Evolutionary conservation across 179 eudicot species (phyloP), one percentile per base, ranked within the genome.

Genomic region (Spinacia oleracea): DNA sequence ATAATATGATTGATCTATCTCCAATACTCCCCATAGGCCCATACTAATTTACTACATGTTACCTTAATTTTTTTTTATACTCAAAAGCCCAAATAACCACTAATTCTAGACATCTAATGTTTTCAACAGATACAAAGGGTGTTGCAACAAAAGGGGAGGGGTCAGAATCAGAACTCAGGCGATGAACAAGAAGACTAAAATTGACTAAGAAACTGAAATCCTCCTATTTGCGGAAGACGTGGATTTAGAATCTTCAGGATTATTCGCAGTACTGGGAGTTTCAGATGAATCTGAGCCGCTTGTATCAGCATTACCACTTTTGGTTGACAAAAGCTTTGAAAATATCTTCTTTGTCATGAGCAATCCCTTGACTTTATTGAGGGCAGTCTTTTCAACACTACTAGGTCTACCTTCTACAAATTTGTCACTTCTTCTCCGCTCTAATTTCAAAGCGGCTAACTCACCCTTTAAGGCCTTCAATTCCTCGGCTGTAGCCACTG

Each of bases 211-310:
- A 60, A 94, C 94, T 0, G 96, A 91, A 73, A 76, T 76, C 83
- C 91, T 85, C 79, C 92, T 85, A 75, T 81, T 88, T 68, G 88
- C 78, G 9, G 92, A 81, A 67, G 97, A 86, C 1, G 89, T 83
- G 0, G 89, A 86, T 70, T 91, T 91, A 2, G 81, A 81, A 67
- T 92, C 97, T 40, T 91, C 97, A 5, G 74, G 85, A 72, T 82
- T 89, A 10, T n/a, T n/a, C n/a, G 84, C 88, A 43, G 89, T 86
- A 65, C 88, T 83, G 9, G 83, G 94, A 58, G 87, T 86, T 76
- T 88, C 98, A 0, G 97, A 89, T 6, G 97, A 89, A 85, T 93
- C 97, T 0, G 98, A 93, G 46, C 98, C 94, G 20, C 96, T 90
- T 5, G 89, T 94, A 84, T 91, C 96, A 14, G 83, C 83, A 51